Evolutionary conservation across 306 rosid species (phyloP).

Genomic region (Spatholobus suberectus): DNA sequence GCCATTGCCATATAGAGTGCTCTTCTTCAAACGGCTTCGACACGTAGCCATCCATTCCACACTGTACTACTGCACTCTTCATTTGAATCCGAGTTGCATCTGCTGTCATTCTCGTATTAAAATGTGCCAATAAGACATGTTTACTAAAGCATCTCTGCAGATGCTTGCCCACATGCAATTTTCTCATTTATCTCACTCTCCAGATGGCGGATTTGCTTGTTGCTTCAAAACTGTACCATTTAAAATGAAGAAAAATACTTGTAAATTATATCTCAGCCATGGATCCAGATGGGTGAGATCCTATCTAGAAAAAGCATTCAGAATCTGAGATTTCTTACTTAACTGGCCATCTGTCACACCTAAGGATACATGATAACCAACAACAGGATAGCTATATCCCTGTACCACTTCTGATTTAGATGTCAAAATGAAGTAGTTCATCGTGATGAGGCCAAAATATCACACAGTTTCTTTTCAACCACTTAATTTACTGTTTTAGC

Average conservation of each 20-base stretch:
- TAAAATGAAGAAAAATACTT: constrained; percentile 27
- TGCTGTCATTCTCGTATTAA: constrained; percentile 94
- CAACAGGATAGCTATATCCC: too few species aligned
- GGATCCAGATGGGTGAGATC: constrained; percentile 12
- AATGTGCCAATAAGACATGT: constrained; percentile 71
- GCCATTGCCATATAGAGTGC: constrained; percentile 74
- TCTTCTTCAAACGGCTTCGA: constrained; percentile 92
- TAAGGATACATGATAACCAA: too few species aligned
- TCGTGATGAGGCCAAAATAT: too few species aligned
- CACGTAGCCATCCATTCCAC: constrained; percentile 95
- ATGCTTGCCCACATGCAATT: constrained; percentile 68
- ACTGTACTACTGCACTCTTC: constrained; percentile 82
- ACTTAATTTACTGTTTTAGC: too few species aligned
- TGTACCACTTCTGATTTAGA: too few species aligned
- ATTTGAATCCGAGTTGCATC: constrained; percentile 79
- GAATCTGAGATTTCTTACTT: constrained; percentile 9
- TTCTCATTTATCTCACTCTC: constrained; percentile 67
- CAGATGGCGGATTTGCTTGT: constrained; percentile 64
- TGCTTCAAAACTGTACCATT: constrained; percentile 75
- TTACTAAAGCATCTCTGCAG: constrained; percentile 62
- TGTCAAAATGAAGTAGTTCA: too few species aligned
- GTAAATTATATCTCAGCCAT: constrained; percentile 9
- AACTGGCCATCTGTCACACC: too few species aligned
- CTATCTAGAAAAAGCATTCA: constrained; percentile 28
- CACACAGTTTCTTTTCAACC: too few species aligned